A percentile compares a stretch with the other conserved stretches of the same genome.
Evolutionary conservation across 106 monocot genomes (phyloP).

Genomic region (Platanthera zijinensis): DNA sequence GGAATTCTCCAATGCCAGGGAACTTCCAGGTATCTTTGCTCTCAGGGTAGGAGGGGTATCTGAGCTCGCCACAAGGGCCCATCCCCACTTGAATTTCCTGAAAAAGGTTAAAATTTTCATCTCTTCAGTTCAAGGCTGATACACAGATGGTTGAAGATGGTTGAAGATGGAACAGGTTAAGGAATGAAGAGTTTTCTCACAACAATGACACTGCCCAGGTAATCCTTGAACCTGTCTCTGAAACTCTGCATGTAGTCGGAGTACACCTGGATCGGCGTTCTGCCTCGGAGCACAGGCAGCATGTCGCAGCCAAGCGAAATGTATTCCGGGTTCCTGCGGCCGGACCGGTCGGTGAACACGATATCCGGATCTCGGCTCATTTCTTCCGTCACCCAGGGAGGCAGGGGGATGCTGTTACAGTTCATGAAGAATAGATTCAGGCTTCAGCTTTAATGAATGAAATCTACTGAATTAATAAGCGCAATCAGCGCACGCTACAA

Average conservation of each 20-base stretch:
- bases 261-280: conserved; percentile 78
- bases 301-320: conserved; percentile 74
- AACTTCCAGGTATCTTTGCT: conserved; percentile 68
- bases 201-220: conserved; percentile 59
- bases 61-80: conserved; percentile 80
- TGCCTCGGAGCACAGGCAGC: conserved; percentile 52
- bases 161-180: neutral
- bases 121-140: neutral
- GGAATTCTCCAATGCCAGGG: conserved; percentile 85
- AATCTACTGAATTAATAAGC: neutral
- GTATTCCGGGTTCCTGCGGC: conserved; percentile 72
- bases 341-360: conserved; percentile 55
- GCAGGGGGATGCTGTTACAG: conserved; percentile 60
- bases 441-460: neutral
- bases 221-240: conserved; percentile 47
- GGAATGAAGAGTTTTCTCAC: conserved; percentile 19
- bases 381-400: conserved; percentile 71
- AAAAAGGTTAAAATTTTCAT: neutral
- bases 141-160: no score
- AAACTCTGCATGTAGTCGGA: conserved; percentile 74
- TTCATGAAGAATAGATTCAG: neutral
- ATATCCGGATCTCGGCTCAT: conserved; percentile 60
- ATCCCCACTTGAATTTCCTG: conserved; percentile 88
- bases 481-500: neutral
- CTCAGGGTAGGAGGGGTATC: conserved; percentile 87